Percentiles rank a stretch among this genome's conserved stretches.
Evolutionary conservation across 2,329 filamentous ascomycete genomes (phyloP).

Genomic region (Pyrenochaeta sp.): DNA sequence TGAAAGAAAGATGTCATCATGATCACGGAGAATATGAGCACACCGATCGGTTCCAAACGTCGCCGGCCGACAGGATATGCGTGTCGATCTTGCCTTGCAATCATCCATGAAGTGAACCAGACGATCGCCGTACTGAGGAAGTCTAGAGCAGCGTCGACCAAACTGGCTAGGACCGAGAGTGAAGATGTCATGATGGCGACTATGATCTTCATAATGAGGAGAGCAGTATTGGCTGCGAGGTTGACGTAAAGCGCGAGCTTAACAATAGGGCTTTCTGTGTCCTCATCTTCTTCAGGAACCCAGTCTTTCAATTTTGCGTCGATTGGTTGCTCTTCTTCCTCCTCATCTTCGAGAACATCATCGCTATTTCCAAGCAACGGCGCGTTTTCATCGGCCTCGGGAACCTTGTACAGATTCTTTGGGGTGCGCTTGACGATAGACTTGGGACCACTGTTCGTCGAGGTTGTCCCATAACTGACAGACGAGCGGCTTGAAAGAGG

Average conservation of each 20-base stretch:
- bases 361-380: constrained; percentile 60
- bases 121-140: constrained; percentile 84
- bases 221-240: constrained; percentile 75
- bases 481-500: constrained; percentile 28
- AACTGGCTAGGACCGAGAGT: constrained; percentile 78
- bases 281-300: constrained; percentile 72
- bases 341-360: constrained; percentile 54
- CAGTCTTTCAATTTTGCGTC: constrained; percentile 69
- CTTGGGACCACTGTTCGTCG: constrained; percentile 28
- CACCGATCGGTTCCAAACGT: constrained; percentile 78
- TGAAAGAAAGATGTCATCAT: constrained; percentile 88
- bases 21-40: constrained; percentile 80
- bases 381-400: constrained; percentile 68
- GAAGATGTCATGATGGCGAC: constrained; percentile 81
- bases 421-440: constrained; percentile 65
- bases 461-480: constrained; percentile 40
- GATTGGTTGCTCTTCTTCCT: constrained; percentile 55
- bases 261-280: constrained; percentile 77
- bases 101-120: constrained; percentile 77
- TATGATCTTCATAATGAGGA: constrained; percentile 77
- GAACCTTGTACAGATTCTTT: constrained; percentile 81
- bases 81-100: constrained; percentile 76
- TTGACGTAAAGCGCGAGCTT: constrained; percentile 90
- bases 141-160: constrained; percentile 81
- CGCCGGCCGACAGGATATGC: constrained; percentile 80